Conservation (phyloP, 208 protist genomes). For the Leishmania aethiopica region DNA sequence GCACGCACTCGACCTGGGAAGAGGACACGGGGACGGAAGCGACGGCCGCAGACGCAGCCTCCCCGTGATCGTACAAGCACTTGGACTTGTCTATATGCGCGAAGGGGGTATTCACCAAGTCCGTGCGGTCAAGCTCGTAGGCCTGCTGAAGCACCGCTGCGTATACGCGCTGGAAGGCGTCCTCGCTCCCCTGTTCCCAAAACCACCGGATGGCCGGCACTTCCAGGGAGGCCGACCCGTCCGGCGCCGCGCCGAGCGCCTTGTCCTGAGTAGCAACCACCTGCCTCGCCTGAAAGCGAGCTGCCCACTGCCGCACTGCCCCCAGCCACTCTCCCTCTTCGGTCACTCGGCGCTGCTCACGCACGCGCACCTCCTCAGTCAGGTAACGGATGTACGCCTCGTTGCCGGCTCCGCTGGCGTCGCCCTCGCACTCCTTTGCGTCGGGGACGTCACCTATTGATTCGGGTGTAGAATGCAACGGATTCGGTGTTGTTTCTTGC, state of each 20-base stretch:
- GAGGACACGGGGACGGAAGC: neutral
- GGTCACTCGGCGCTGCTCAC: conserved; percentile 31
- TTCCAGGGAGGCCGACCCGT: neutral
- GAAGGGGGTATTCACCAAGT: conserved; percentile 41
- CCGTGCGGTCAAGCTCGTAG: conserved; percentile 23
- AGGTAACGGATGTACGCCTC: conserved; percentile 41
- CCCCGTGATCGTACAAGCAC: conserved; percentile 14
- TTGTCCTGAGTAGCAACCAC: neutral
- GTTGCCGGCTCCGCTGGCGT: neutral
- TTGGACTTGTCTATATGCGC: conserved; percentile 16
- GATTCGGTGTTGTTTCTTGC: neutral
- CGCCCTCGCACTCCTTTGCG: neutral
- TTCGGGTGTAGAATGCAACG: neutral
- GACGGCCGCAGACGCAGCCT: too few relatives aligned
- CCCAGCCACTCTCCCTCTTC: conserved; percentile 28
- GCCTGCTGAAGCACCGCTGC: conserved; percentile 19
- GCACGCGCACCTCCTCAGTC: conserved; percentile 35
- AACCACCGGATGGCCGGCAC: conserved; percentile 12
- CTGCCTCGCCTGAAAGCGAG: neutral
- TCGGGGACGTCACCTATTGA: neutral
- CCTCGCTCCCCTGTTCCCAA: conserved; percentile 5
- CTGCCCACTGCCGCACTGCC: conserved; percentile 35
- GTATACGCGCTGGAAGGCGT: conserved; percentile 24
- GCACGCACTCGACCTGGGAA: neutral
- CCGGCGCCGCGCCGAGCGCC: neutral